A percentile compares a stretch with the other conserved stretches of the same genome.
Evolutionary conservation across 1,284 basidiomycete genomes (phyloP).

Genomic region (Rugosomyces carneus): DNA sequence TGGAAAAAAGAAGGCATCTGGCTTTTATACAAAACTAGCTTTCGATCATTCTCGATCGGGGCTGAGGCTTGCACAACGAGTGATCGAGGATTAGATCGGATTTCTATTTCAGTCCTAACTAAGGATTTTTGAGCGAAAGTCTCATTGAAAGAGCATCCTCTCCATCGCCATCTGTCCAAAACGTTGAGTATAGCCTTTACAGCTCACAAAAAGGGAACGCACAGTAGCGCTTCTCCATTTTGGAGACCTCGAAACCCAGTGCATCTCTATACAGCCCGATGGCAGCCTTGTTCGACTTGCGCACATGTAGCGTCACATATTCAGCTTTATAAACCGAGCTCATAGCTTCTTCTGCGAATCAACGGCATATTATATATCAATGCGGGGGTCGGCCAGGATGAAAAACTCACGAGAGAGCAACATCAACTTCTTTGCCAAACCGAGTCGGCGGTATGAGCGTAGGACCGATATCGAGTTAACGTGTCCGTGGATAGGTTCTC

Average conservation of each 20-base stretch:
- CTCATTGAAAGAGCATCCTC: slow-evolving; percentile 85
- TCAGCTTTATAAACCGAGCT: slow-evolving; percentile 71
- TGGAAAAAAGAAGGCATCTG: neutral
- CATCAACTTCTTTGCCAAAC: slow-evolving; percentile 87
- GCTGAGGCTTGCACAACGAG: neutral
- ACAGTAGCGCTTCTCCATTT: slow-evolving; percentile 83
- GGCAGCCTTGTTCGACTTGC: slow-evolving; percentile 84
- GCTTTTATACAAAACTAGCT: slow-evolving; percentile 5
- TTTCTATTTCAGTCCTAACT: neutral
- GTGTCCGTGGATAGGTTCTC: slow-evolving; percentile 65
- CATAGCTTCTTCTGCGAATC: slow-evolving; percentile 77
- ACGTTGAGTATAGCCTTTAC: neutral
- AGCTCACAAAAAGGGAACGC: slow-evolving; percentile 26
- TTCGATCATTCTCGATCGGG: slow-evolving; percentile 1
- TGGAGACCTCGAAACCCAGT: slow-evolving; percentile 74
- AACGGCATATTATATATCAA: neutral
- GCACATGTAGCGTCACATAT: slow-evolving; percentile 80
- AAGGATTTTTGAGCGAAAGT: slow-evolving; percentile 32
- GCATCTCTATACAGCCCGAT: slow-evolving; percentile 78
- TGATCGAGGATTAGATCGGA: neutral
- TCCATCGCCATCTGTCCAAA: slow-evolving; percentile 63
- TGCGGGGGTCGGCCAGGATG: slow-evolving; percentile 1
- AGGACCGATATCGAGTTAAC: slow-evolving; percentile 91
- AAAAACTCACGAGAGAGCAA: slow-evolving; percentile 67
- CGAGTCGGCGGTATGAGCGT: slow-evolving; percentile 77